phyloP scores from a whole-genome alignment of 2,329 filamentous ascomycete genomes.

The Nigrograna mackinnonii region DNA sequence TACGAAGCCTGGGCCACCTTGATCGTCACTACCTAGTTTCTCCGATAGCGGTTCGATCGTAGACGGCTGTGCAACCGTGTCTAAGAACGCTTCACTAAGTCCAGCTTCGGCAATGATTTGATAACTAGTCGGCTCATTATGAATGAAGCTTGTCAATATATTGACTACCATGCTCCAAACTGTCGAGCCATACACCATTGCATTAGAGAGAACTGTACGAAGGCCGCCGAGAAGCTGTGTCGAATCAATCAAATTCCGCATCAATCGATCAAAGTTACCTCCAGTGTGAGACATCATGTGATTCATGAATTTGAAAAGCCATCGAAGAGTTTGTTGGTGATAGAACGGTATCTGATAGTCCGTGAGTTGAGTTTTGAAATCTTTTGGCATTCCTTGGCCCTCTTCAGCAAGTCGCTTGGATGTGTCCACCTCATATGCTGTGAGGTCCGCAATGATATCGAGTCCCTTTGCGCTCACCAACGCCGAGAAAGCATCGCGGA shows the following conservation, averaged over 20 bases:
- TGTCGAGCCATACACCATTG: slow-evolving; percentile 80
- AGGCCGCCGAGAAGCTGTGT: slow-evolving; percentile 80
- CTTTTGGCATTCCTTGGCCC: slow-evolving; percentile 71
- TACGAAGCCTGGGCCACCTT: no score
- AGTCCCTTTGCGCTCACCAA: slow-evolving; percentile 83
- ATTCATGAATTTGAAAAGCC: slow-evolving; percentile 93
- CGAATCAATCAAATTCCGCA: slow-evolving; percentile 94
- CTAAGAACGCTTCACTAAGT: slow-evolving; percentile 82
- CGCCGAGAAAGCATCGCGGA: slow-evolving; percentile 81
- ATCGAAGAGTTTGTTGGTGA: slow-evolving; percentile 90
- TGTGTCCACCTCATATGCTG: slow-evolving; percentile 75
- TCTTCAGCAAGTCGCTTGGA: slow-evolving; percentile 68
- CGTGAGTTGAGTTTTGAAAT: slow-evolving; percentile 78
- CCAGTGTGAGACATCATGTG: slow-evolving; percentile 86
- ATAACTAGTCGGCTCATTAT: slow-evolving; percentile 98
- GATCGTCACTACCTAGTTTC: background rate
- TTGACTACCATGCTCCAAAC: slow-evolving; percentile 95
- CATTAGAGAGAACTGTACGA: slow-evolving; percentile 79
- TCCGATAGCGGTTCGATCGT: background rate
- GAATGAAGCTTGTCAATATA: slow-evolving; percentile 93
- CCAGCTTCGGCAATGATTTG: slow-evolving; percentile 93
- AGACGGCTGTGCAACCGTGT: slow-evolving; percentile 65
- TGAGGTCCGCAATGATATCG: slow-evolving; percentile 85
- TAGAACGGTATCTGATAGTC: slow-evolving; percentile 95
- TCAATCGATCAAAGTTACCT: slow-evolving; percentile 83